Percentiles rank a stretch among this genome's conserved stretches.
phyloP scores from a whole-genome alignment of 768 basidiomycete genomes.

The Cantharellus anzutake region DNA sequence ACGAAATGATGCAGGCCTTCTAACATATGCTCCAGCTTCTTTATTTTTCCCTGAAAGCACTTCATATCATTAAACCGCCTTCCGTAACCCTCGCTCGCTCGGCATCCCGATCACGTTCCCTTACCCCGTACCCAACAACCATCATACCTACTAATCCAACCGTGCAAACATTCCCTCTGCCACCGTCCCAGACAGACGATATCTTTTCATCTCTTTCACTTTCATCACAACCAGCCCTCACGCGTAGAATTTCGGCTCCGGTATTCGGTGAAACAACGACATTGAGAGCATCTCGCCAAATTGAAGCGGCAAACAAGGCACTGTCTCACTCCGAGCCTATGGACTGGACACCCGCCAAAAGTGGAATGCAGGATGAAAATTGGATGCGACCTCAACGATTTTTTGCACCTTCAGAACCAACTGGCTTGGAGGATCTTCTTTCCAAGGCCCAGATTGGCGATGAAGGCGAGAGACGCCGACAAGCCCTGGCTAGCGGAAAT shows the following conservation, averaged over 20 bases:
- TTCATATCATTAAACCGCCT: constrained; percentile 9
- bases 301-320: not conserved
- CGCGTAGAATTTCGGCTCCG: constrained; percentile 6
- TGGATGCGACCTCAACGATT: constrained; percentile 5
- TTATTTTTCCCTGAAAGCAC: not conserved
- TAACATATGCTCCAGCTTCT: not conserved
- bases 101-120: constrained; percentile 3
- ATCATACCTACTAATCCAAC: not conserved
- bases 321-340: constrained; percentile 11
- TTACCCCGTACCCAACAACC: constrained; percentile 4
- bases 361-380: not conserved
- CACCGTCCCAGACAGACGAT: constrained; percentile 2
- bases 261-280: constrained; percentile 17
- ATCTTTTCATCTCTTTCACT: constrained; percentile 2
- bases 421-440: constrained; percentile 9
- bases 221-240: not conserved
- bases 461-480: not conserved
- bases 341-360: constrained; percentile 16
- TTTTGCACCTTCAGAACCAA: constrained; percentile 7
- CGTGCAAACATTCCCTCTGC: not conserved
- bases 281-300: not conserved
- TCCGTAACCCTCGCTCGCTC: constrained; percentile 7
- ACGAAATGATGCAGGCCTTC: not conserved
- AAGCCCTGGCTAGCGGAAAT: not conserved
- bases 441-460: constrained; percentile 1